Evolutionary conservation across 176 grass and related monocot genomes (phyloP), one percentile per base, ranked within the genome.

Genomic region (Poa annua): DNA sequence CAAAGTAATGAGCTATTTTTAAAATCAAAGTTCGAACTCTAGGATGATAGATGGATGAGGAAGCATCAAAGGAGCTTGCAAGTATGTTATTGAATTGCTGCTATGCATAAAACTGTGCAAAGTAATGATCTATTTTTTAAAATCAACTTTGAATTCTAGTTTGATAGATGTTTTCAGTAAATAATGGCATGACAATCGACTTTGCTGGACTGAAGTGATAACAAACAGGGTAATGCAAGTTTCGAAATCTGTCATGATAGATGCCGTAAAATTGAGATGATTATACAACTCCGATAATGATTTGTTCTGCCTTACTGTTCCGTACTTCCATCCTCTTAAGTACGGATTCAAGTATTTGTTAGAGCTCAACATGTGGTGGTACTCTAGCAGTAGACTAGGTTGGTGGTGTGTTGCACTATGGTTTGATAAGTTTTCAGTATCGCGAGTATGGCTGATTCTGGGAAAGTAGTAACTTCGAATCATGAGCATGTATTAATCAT

Each of bases 401-500:
- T n/a, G n/a, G n/a, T 55, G 32, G 20, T 49, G 29, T 49, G 52
- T 44, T 47, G 13, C 29, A 3, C 22, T 54, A 20, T 8, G 32
- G 2, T 44, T 70, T 25, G 11, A 42, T n/a, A 36, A n/a, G 7
- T 72, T 71, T 15, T 47, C 12, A 47, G 57, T 79, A 54, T 34
- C 34, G 0, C 11, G 12, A 0, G 7, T 32, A 52, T 44, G 73
- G 6, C 25, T 35, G 34, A 35, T 35, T 35, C 34, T 26, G 29
- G 26, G n/a, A 25, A 89, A 70, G 35, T 32, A 76, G 35, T 47
- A 86, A 56, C 34, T 54, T 39, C 14, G 42, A 64, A 81, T 76
- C 34, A 26, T 0, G 11, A 32, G n/a, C 33, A 51, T 41, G 53
- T 84, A 63, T 12, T 77, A 79, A 5, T 64, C 45, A 56, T 47